Base-by-base conservation (phyloP, 257 asterid species). In the Galeopsis tetrahit region DNA sequence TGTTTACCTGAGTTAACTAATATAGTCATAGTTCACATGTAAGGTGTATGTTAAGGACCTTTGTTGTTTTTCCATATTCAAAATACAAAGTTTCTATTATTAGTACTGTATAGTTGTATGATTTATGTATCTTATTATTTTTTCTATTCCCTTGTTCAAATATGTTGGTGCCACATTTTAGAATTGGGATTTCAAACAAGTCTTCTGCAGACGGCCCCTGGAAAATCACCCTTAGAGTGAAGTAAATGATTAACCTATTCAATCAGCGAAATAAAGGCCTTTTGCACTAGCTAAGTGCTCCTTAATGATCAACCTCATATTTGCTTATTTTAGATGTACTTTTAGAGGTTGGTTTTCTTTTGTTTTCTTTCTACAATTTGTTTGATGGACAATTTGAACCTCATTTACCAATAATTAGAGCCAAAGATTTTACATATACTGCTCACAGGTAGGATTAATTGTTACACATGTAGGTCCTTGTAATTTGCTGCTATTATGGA, bases 131-230 rank as follows among this genome's bases (percentile, higher is more conserved):
- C 64, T 35, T 3, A 62, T 53, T 10, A 64, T 53, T 65, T 3
- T 21, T 64, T n/a, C n/a, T 56, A 42, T 55, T 40, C 66, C 52
- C 10, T 31, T 65, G 53, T 35, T 36, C 63, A 43, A 9, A 15
- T 35, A 10, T 68, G 2, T 6, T 34, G 35, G 63, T 68, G 21
- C 44, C 33, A 46, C 17, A 40, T 74, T 74, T 34, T 57, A 53
- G 51, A 32, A 36, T 40, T 17, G 56, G 32, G 60, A 40, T 65
- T 10, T 13, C 32, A 34, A 34, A 57, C 32, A 33, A 52, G 42
- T 69, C 46, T 56, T 3, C 56, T 63, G 21, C 51, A 38, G 35
- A 8, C 15, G 14, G 51, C 39, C 66, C 66, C 13, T 38, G 32
- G 15, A 60, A 10, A 60, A 52, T 52, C 11, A 52, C 32, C 58